Percentiles rank a stretch among this genome's conserved stretches.
Evolutionary conservation across 1,284 basidiomycete species (phyloP).

Genomic region (Phellopilus nigrolimitatus): DNA sequence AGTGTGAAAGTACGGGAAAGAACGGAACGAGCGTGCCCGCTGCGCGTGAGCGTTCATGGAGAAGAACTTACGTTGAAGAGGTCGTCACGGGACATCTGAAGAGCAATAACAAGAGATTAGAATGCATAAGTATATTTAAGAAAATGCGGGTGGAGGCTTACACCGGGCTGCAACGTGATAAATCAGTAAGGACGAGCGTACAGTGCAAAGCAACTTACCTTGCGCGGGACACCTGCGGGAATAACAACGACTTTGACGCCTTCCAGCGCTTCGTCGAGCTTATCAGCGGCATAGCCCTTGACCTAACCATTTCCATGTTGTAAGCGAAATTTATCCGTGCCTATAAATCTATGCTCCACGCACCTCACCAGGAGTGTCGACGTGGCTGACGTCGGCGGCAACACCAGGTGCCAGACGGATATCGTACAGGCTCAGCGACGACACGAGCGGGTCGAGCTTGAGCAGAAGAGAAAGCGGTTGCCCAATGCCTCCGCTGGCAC

Average conservation of each 20-base stretch:
- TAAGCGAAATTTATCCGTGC: constrained; percentile 15
- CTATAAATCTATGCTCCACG: constrained; percentile 24
- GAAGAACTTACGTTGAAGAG: constrained; percentile 87
- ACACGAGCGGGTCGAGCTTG: constrained; percentile 81
- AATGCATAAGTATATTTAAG: constrained; percentile 20
- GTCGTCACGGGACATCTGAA: constrained; percentile 94
- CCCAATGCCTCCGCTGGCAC: constrained; percentile 90
- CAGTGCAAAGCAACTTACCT: constrained; percentile 47
- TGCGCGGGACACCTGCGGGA: constrained; percentile 95
- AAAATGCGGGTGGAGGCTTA: constrained; percentile 45
- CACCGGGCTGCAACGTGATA: constrained; percentile 61
- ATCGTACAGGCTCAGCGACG: constrained; percentile 80
- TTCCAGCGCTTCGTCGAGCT: constrained; percentile 82
- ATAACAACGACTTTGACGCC: constrained; percentile 92
- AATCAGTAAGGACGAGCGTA: constrained; percentile 26
- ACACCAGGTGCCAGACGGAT: constrained; percentile 92
- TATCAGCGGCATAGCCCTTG: constrained; percentile 75
- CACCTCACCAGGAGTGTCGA: constrained; percentile 86
- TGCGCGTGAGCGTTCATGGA: not conserved
- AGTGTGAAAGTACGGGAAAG: not conserved
- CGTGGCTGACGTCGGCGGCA: constrained; percentile 89
- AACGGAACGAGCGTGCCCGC: not conserved
- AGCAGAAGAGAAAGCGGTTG: constrained; percentile 87
- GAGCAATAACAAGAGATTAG: constrained; percentile 24
- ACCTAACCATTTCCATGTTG: constrained; percentile 47